A percentile compares a stretch with the other conserved stretches of the same genome.
Conservation (phyloP, 352 stramenopile genomes). For the Halophytophthora polymorphica region DNA sequence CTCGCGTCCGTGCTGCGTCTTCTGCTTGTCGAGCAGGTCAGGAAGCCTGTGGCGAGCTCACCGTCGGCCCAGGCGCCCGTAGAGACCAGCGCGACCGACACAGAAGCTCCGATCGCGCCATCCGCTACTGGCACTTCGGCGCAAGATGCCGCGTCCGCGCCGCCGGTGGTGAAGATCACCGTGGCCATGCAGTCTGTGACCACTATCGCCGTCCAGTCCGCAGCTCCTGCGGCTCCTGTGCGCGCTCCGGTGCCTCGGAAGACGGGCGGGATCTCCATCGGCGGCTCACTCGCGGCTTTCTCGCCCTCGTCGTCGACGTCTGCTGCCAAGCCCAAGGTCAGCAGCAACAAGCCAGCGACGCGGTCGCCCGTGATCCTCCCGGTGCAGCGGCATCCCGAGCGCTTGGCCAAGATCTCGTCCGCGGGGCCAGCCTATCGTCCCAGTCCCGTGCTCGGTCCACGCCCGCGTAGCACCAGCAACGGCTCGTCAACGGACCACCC, state of each 20-base stretch:
- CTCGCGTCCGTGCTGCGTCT: too few relatives aligned
- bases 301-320: slow-evolving; percentile 2
- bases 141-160: background rate
- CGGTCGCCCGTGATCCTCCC: slow-evolving; percentile 43
- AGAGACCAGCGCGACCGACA: too few relatives aligned
- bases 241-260: slow-evolving; percentile 4
- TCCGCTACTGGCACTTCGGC: slow-evolving; percentile 1
- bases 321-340: slow-evolving; percentile 1
- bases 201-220: background rate
- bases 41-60: too few relatives aligned
- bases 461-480: slow-evolving; percentile 20
- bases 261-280: slow-evolving; percentile 21
- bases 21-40: too few relatives aligned
- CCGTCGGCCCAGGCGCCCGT: too few relatives aligned
- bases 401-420: slow-evolving; percentile 64
- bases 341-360: slow-evolving; percentile 10
- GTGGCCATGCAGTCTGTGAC: background rate
- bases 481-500: slow-evolving; percentile 12
- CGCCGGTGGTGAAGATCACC: slow-evolving; percentile 1
- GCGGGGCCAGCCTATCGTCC: slow-evolving; percentile 39
- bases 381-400: slow-evolving; percentile 45
- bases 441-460: slow-evolving; percentile 53
- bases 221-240: background rate
- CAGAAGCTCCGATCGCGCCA: background rate
- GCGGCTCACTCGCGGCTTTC: slow-evolving; percentile 14